Evolutionary conservation across 768 basidiomycete species (phyloP), one percentile per base, ranked within the genome.

Genomic region (Tephrocybe sp.): DNA sequence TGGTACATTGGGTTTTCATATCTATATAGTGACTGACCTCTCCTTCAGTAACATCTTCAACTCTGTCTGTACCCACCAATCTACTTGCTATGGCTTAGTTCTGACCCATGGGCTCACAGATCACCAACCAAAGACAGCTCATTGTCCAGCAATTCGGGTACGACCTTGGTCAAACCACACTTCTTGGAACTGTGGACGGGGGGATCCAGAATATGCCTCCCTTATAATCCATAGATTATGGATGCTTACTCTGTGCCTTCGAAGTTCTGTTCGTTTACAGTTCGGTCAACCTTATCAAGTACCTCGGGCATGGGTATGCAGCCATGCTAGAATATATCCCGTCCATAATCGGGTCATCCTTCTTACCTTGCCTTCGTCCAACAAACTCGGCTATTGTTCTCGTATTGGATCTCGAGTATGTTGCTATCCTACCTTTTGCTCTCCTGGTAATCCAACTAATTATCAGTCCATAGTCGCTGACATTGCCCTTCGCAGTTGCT

Each of bases 111-210:
- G 26, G 18, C 24, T 37, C 7, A 12, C 55, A 89, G 86, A 73
- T 90, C 63, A 83, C 82, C 28, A 88, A 88, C 68, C 88, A 90
- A 66, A 77, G 87, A 17, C 85, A 87, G 64, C 71, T 90, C 54
- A 88, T 90, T 59, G 78, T 90, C 32, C 74, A 73, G 23, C 75
- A 81, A 55, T 89, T 90, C 59, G 87, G 88, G 3, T 90, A 86
- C 68, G 78, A 68, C 45, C 63, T 70, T 12, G 69, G 84, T 26
- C 78, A 88, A 50, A 90, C 88, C 0, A 89, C 88, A 9, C 71
- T 90, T 3, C 74, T 90, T 46, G 87, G 88, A 17, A 87, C 83
- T 58, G 86, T 89, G 3, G 88, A 90, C 61, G 88, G 88, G 43
- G 78, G 77, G 7, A 78, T 88, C 15, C 83, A 86, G 66, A 87